These are phyloP conservation scores for Chaetomium strumarium DNA, from an alignment of 2,329 filamentous ascomycete genomes.

Conservation along the genomic window DNA sequence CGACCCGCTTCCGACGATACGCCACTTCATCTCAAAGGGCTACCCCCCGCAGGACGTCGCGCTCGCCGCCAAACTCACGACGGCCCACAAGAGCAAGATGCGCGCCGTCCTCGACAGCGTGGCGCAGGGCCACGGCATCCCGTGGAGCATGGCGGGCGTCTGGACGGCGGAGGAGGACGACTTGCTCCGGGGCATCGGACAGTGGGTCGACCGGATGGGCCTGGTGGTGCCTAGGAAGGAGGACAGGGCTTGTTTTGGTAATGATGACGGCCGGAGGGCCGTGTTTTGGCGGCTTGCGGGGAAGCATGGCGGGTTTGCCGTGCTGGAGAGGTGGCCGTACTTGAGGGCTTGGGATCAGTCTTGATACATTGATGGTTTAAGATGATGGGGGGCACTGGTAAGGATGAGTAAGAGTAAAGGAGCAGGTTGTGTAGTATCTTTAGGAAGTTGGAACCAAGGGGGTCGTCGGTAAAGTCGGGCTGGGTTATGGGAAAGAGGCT, in stretches of 20 bases:
- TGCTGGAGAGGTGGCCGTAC: conserved; percentile 26
- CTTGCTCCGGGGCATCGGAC: conserved; percentile 14
- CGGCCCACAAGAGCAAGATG: background rate
- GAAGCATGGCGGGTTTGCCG: conserved; percentile 28
- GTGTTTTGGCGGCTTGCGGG: conserved; percentile 20
- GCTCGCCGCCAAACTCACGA: conserved; percentile 1
- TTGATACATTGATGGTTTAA: background rate
- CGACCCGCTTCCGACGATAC: background rate
- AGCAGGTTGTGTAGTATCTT: no score
- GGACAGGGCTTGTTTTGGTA: background rate
- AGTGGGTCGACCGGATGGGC: background rate
- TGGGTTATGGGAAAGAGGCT: no score
- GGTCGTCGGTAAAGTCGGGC: no score
- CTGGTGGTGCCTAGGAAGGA: background rate
- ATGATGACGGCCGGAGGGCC: conserved; percentile 10
- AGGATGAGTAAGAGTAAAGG: background rate
- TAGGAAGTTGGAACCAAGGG: no score
- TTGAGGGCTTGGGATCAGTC: conserved; percentile 12
- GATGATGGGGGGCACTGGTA: background rate
- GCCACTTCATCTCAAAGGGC: background rate
- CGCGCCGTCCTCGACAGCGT: conserved; percentile 8
- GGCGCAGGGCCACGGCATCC: background rate
- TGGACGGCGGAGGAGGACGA: conserved; percentile 11
- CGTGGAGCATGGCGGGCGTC: conserved; percentile 17
- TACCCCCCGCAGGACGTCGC: background rate